Evolutionary conservation across 768 basidiomycete species (phyloP), one percentile per base, ranked within the genome.

Genomic region (Suillus bovinus): DNA sequence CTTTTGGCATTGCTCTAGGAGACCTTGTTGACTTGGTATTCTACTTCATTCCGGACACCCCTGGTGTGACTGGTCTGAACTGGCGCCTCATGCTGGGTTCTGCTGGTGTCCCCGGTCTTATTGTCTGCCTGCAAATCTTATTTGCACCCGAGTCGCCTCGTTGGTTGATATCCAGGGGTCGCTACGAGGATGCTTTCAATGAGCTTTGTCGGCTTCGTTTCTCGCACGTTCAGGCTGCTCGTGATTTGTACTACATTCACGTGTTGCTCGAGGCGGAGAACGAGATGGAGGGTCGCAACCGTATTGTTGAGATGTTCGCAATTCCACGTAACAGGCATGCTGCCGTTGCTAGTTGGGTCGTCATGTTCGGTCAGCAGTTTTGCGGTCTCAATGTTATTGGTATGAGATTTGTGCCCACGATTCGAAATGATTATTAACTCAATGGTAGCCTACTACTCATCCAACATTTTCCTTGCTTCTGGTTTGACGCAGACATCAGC

Each of bases 341-440:
- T 1, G 76, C 84, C 3, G 70, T 84, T 36, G 89, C 85, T 0
- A 82, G 83, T 20, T 80, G 80, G 66, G 76, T 87, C 59, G 86
- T 91, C 68, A 91, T 90, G 89, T 88, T 94, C 69, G 84, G 84
- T 31, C 91, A 93, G 70, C 90, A 93, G 75, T 89, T 92, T 81
- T 91, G 90, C 68, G 91, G 91, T 61, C 86, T 93, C 76, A 91
- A 92, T 73, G 86, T 87, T 61, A 83, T 83, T 63, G 69, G 72
- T 49, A 60, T 64, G 68, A 64, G n/a, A 36, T 8, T n/a, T 5
- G 1, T 53, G 11, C 46, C 9, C n/a, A n/a, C 6, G 20, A 17
- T 9, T 39, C 7, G 54, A 14, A 36, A 16, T 7, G 24, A 36
- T 20, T 47, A 46, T 46, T 66, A 27, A 14, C 6, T 14, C 4